Evolutionary conservation across 116 monocot species (phyloP), one percentile per base, ranked within the genome.

Genomic region (Zostera marina): DNA sequence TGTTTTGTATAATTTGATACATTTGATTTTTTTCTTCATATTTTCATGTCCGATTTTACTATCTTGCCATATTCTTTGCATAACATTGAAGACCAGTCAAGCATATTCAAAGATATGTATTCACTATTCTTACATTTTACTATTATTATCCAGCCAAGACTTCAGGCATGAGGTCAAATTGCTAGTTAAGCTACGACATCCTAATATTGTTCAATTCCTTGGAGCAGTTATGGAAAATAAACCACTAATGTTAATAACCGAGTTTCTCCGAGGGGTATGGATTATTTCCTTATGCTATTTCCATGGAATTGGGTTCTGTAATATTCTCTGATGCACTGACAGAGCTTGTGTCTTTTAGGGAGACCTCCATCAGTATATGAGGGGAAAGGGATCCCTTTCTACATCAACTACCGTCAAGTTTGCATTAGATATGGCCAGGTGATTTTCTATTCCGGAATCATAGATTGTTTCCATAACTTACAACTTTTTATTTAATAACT

Each of bases 111-210:
- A 51, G 20, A 55, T 24, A 55, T 55, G 10, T 12, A 42, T n/a
- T 20, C 40, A 12, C 17, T 12, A 42, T n/a, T 20, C 40, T 22
- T 41, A 42, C 32, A 9, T 38, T 42, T 17, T 19, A 20, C 32
- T 5, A 32, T 32, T 32, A 32, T 9, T 11, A 61, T 82, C 67
- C 81, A 98, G 96, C 63, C 96, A 85, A 71, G 90, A 89, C 58
- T 98, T 98, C 62, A 77, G 90, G 74, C 90, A 98, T 61, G 90
- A 98, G 78, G 96, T 98, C 15, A 86, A 86, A 64, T 83, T 89
- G 70, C 65, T 85, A 45, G 85, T 85, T 70, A 86, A 98, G 74
- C 68, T 98, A 68, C 71, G 89, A 2, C 96, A 85, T 74, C 89
- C 85, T 44, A 98, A 85, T 62, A 81, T 86, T 61, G 90, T 89